A percentile compares a stretch with the other conserved stretches of the same genome.
Evolutionary conservation across 164 flowering plant genomes (phyloP).

Genomic region (Berberis vulgaris): DNA sequence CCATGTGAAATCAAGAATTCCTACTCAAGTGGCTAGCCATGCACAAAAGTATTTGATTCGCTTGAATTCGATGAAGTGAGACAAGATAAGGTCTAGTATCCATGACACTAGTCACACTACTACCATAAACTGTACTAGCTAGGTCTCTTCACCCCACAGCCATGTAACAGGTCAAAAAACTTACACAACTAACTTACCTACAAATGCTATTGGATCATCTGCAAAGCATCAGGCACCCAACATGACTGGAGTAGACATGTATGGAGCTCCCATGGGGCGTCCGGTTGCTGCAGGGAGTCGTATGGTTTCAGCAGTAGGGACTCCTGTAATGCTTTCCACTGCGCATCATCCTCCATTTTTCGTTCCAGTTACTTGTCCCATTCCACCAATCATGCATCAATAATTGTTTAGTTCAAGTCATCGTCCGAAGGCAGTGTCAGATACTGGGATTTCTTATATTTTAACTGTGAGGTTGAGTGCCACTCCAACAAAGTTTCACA

Average conservation of each 20-base stretch:
- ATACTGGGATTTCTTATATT: no score
- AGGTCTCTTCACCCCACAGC: conserved; percentile 47
- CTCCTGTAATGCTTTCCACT: conserved; percentile 7
- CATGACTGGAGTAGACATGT: conserved; percentile 4
- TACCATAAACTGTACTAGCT: conserved; percentile 36
- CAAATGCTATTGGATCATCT: background rate
- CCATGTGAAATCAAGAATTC: conserved; percentile 1
- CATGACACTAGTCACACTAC: conserved; percentile 56
- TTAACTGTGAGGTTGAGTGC: no score
- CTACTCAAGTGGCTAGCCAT: conserved; percentile 60
- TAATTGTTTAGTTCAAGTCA: background rate
- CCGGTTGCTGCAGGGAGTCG: conserved; percentile 2
- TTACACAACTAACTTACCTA: background rate
- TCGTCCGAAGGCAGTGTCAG: no score
- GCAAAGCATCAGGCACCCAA: conserved; percentile 1
- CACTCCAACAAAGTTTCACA: no score
- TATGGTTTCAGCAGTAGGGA: conserved; percentile 9
- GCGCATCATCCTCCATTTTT: conserved; percentile 6
- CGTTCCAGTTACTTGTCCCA: conserved; percentile 7
- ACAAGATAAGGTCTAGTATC: conserved; percentile 81
- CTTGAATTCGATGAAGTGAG: conserved; percentile 85
- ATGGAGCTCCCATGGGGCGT: conserved; percentile 10
- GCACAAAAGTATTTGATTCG: conserved; percentile 93
- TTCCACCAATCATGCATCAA: conserved; percentile 5
- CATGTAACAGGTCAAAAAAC: conserved; percentile 65